Evolutionary conservation across 192 early-diverging fungal genomes (phyloP), one percentile per base, ranked within the genome.

Genomic region (Entophlyctis helioformis): DNA sequence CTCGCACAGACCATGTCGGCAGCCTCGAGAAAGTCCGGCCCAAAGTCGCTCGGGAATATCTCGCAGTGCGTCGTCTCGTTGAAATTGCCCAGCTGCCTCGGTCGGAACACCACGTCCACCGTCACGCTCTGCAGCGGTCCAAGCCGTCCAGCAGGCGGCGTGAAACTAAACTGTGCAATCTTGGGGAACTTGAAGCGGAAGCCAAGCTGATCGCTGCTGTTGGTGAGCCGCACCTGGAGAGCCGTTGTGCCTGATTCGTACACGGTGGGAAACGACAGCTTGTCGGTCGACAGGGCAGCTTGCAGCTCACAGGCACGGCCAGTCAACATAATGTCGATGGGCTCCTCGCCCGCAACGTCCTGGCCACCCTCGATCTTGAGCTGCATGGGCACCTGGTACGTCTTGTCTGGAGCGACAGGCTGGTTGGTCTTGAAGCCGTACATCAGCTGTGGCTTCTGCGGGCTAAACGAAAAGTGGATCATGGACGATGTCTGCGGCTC

Each of bases 71-170:
- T 42, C 1, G 16, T 56, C 8, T 36, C 57, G 13, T 64, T 45
- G 41, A 69, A 64, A 10, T 51, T 21, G 9, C 71, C 71, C 24
- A 64, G 44, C 46, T 74, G 71, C 28, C 67, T 57, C 15, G 71
- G 71, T 28, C 51, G 35, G 53, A 69, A 74, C 1, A 44, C 11
- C 1, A 67, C 40, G 15, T 43, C 42, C 26, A 74, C 56, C 3
- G 22, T 39, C 8, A 11, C 48, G 9, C 42, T 16, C 28, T 56
- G 53, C 2, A 36, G 39, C 4, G 66, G 57, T 3, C 34, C 24
- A 5, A 69, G 32, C 3, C 6, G 24, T 10, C 71, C 71, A 7
- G 7, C 2, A 15, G 31, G 3, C 24, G 71, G 71, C 1, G 36
- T 24, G 2, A 54, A 34, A 25, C 53, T 44, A 56, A 74, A 74